A percentile compares a stretch with the other conserved stretches of the same genome.
Conservation (phyloP, 2,329 filamentous ascomycete genomes). For the Epichloe amarillans region DNA sequence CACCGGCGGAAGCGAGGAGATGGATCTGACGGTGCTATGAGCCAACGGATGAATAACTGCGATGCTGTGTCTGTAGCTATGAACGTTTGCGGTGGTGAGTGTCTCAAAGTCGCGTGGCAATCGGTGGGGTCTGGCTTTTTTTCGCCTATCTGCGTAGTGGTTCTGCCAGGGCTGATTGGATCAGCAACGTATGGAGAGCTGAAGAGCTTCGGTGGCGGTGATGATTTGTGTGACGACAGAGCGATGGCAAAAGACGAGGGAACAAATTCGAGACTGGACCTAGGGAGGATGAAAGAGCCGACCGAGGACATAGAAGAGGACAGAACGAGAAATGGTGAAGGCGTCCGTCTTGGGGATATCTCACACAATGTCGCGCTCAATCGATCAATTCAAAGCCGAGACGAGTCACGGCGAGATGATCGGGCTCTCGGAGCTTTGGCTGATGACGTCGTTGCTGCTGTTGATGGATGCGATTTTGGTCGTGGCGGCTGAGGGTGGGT, state of each 20-base stretch:
- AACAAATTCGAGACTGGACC: constrained; percentile 10
- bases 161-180: not conserved
- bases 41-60: not conserved
- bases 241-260: not conserved
- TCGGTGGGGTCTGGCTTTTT: constrained; percentile 8
- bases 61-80: not conserved
- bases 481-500: not conserved
- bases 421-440: not conserved
- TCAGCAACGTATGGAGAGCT: not conserved
- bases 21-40: not conserved
- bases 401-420: not conserved
- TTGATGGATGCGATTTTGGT: not conserved
- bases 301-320: constrained; percentile 37
- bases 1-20: constrained; percentile 9
- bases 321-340: constrained; percentile 30
- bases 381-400: constrained; percentile 3
- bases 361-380: constrained; percentile 15
- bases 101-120: constrained; percentile 18
- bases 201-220: not conserved
- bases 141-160: not conserved
- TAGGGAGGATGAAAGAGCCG: constrained; percentile 42
- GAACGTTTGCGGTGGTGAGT: constrained; percentile 7
- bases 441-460: constrained; percentile 3
- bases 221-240: not conserved
- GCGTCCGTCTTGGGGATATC: constrained; percentile 35